These are phyloP conservation scores for Apiospora rasikravindrae DNA, from an alignment of 2,329 filamentous ascomycete species.

Conservation along the genomic window DNA sequence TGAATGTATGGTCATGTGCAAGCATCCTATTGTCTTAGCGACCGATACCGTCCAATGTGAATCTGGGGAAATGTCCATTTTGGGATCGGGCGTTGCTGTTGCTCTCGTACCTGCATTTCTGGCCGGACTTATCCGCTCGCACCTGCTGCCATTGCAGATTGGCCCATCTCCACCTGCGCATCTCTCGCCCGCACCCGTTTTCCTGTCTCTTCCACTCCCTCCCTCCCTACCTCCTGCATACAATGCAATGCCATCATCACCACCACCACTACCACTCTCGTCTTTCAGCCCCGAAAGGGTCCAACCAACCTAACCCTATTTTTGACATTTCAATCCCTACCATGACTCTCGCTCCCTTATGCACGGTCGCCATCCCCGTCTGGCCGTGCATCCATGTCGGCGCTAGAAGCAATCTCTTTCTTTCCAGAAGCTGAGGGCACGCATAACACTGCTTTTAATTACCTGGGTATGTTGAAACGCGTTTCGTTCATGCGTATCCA, in stretches of 20 bases:
- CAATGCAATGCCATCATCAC: not conserved
- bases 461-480: conserved; percentile 50
- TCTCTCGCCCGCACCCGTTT: not conserved
- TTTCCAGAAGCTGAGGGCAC: conserved; percentile 44
- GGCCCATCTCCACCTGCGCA: not conserved
- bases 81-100: conserved; percentile 1
- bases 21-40: not conserved
- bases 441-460: conserved; percentile 56
- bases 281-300: not conserved
- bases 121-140: conserved; percentile 7
- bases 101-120: conserved; percentile 8
- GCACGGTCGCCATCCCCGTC: conserved; percentile 7
- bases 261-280: not conserved
- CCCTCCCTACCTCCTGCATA: not conserved
- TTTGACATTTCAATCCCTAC: not conserved
- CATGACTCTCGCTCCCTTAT: not conserved
- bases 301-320: not conserved
- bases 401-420: conserved; percentile 42
- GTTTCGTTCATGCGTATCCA: conserved; percentile 52
- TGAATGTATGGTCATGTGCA: conserved; percentile 6
- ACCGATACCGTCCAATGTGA: not conserved
- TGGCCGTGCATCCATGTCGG: conserved; percentile 9
- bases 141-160: conserved; percentile 6
- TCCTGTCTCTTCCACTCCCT: not conserved
- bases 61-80: conserved; percentile 16